Evolutionary conservation across 176 grass and related monocot genomes (phyloP).

Genomic region (Carex kokanica): DNA sequence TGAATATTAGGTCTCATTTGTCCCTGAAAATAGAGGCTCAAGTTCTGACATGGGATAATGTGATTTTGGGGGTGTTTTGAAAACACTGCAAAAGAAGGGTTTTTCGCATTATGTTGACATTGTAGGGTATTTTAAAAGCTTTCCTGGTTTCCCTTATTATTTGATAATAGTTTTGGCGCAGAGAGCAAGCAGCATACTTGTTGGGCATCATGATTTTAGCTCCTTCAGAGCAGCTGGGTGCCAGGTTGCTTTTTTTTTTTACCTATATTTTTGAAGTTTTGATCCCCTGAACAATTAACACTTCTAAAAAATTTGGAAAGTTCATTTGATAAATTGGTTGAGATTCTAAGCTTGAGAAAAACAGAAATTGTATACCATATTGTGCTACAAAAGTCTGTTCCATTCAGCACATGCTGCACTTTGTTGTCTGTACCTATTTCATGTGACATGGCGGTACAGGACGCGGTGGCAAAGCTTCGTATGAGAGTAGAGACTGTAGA

Average conservation of each 20-base stretch:
- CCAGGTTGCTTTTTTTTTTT: constrained; percentile 61
- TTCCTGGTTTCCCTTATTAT: background rate
- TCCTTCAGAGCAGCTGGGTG: constrained; percentile 91
- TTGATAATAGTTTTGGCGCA: constrained; percentile 37
- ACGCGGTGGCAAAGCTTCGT: background rate
- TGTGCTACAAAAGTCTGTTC: background rate
- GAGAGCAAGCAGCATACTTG: constrained; percentile 76
- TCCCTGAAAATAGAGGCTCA: background rate
- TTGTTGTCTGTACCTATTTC: background rate
- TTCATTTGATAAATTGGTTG: background rate
- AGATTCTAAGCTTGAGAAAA: background rate
- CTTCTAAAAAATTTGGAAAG: background rate
- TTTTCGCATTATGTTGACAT: background rate
- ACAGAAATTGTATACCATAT: background rate
- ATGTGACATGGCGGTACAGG: background rate
- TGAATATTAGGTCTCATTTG: background rate
- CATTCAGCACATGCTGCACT: background rate
- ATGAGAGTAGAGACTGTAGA: background rate
- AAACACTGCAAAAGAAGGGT: background rate
- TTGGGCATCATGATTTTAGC: constrained; percentile 94
- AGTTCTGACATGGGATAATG: background rate
- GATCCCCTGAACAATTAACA: background rate
- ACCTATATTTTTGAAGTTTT: background rate
- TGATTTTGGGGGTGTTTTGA: background rate
- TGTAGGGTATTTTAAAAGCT: background rate